A percentile compares a stretch with the other conserved stretches of the same genome.
Evolutionary conservation across 2,329 filamentous ascomycete genomes (phyloP).

Genomic region (Fusarium newnesense): DNA sequence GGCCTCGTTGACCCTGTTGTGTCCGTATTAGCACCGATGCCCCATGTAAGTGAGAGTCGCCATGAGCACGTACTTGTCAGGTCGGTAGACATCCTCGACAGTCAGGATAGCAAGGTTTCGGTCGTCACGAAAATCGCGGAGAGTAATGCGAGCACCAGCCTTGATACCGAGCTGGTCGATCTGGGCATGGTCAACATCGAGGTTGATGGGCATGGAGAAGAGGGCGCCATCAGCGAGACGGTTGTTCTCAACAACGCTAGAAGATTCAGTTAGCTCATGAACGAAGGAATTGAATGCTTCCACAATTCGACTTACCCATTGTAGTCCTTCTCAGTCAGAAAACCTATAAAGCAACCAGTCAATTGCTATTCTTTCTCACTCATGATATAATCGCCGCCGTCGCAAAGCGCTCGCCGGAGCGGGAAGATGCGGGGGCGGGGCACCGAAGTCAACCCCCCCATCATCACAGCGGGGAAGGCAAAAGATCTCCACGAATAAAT

Average conservation of each 20-base stretch:
- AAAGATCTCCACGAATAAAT: neutral
- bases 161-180: conserved; percentile 82
- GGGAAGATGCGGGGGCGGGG: conserved; percentile 43
- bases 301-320: conserved; percentile 72
- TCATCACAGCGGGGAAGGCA: conserved; percentile 20
- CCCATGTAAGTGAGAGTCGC: neutral
- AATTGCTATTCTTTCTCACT: conserved; percentile 19
- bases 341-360: conserved; percentile 66
- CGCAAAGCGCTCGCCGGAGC: conserved; percentile 14
- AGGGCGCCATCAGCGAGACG: conserved; percentile 89
- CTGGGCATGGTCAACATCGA: conserved; percentile 81
- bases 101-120: conserved; percentile 95
- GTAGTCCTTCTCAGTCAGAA: conserved; percentile 98
- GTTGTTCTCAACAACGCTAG: conserved; percentile 86
- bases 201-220: conserved; percentile 96
- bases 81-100: conserved; percentile 93
- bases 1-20: conserved; percentile 81
- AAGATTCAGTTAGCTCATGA: conserved; percentile 42
- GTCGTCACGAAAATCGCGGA: conserved; percentile 96
- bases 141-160: conserved; percentile 82
- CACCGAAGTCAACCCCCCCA: conserved; percentile 16
- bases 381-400: conserved; percentile 2
- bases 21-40: conserved; percentile 31
- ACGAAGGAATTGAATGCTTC: neutral
- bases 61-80: conserved; percentile 81